Conservation (phyloP, 805 yeast species). For the Hanseniaspora lachancei region DNA sequence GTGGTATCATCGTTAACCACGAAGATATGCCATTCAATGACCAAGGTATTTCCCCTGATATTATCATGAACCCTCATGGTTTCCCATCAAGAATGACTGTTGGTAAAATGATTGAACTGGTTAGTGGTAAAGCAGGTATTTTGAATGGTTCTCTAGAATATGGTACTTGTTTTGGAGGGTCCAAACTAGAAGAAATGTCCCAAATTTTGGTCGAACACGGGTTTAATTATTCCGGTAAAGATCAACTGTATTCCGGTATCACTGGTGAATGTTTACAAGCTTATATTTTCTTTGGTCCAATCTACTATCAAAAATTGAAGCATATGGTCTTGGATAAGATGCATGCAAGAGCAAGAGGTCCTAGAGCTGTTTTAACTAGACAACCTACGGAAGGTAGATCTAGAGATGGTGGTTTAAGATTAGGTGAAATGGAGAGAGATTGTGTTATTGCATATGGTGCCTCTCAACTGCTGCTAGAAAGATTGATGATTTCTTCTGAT, state of each 20-base stretch:
- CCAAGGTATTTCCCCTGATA: constrained; percentile 83
- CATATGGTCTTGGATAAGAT: constrained; percentile 98
- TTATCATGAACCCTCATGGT: constrained; percentile 98
- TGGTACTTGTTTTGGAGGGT: constrained; percentile 98
- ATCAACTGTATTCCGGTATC: constrained; percentile 92
- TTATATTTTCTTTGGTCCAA: constrained; percentile 95
- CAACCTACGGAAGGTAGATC: constrained; percentile 99
- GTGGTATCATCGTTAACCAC: constrained; percentile 94
- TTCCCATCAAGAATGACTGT: constrained; percentile 99
- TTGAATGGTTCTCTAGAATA: constrained; percentile 81
- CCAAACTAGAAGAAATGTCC: constrained; percentile 92
- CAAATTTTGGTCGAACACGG: constrained; percentile 80
- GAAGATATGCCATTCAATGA: constrained; percentile 95
- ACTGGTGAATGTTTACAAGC: constrained; percentile 97
- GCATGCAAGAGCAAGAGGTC: constrained; percentile 99
- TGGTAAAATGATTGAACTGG: constrained; percentile 93
- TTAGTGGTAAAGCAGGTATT: constrained; percentile 96
- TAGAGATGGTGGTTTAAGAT: constrained; percentile 95
- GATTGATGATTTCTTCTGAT: constrained; percentile 92
- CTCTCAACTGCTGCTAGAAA: constrained; percentile 79
- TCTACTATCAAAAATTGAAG: constrained; percentile 92
- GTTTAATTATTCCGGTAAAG: constrained; percentile 89
- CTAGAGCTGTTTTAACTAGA: constrained; percentile 92
- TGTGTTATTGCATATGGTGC: constrained; percentile 99
- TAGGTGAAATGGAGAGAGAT: constrained; percentile 99